These are phyloP conservation scores for Paralagenidium karlingii DNA, from an alignment of 352 stramenopile genomes.

Conservation along the genomic window DNA sequence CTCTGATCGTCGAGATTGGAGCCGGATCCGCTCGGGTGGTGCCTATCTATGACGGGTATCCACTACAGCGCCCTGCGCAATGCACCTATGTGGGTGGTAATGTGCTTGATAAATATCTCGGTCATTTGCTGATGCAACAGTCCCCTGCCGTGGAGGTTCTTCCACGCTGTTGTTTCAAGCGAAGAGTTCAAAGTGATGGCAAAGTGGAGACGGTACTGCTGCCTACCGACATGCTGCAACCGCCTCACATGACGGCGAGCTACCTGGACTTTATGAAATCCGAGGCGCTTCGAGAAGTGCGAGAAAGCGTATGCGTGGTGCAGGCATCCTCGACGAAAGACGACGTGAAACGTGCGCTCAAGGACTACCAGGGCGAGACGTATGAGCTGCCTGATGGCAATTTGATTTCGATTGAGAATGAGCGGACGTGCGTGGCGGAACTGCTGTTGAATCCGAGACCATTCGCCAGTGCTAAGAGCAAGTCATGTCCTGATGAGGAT, in stretches of 20 bases:
- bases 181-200: constrained; percentile 19
- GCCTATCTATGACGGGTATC: constrained; percentile 86
- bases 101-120: constrained; percentile 55
- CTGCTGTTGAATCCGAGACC: constrained; percentile 55
- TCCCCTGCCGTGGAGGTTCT: constrained; percentile 28
- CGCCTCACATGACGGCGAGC: constrained; percentile 36
- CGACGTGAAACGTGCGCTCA: constrained; percentile 14
- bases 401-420: constrained; percentile 37
- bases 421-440: constrained; percentile 64
- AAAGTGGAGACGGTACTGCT: constrained; percentile 43
- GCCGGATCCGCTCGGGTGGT: constrained; percentile 75
- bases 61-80: constrained; percentile 62
- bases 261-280: constrained; percentile 64
- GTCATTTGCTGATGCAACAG: constrained; percentile 34
- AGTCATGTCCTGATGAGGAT: constrained; percentile 5
- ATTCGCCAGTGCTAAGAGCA: constrained; percentile 7
- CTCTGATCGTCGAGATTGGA: constrained; percentile 83
- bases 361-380: constrained; percentile 16
- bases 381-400: constrained; percentile 79
- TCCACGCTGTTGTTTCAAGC: constrained; percentile 51
- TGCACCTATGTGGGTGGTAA: constrained; percentile 53
- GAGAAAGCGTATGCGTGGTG: constrained; percentile 39
- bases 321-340: constrained; percentile 33
- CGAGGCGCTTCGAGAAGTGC: constrained; percentile 68
- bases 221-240: constrained; percentile 16